A percentile compares a stretch with the other conserved stretches of the same genome.
Evolutionary conservation across 2,329 filamentous ascomycete species (phyloP).

Genomic region (Rhinocladiella similis): DNA sequence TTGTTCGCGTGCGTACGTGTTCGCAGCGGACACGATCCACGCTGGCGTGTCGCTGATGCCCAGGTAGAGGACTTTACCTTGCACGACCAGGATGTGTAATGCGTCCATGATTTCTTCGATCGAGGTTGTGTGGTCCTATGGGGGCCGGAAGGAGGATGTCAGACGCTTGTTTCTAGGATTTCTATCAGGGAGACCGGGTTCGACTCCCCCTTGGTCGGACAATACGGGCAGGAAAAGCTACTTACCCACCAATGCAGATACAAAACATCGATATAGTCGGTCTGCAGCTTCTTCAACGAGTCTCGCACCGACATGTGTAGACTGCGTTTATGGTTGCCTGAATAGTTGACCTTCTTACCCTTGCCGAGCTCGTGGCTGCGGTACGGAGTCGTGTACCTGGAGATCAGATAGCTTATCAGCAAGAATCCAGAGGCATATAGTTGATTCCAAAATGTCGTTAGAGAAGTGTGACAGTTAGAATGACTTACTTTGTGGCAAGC

Average conservation of each 20-base stretch:
- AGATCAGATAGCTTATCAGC: not conserved
- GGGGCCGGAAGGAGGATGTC: no score
- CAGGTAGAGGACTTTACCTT: conserved; percentile 44
- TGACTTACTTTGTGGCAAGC: conserved; percentile 64
- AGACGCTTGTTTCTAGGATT: no score
- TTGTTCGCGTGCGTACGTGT: conserved; percentile 41
- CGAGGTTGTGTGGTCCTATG: conserved; percentile 49
- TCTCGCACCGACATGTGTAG: conserved; percentile 47
- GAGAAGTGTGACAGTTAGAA: conserved; percentile 47
- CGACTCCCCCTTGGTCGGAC: no score
- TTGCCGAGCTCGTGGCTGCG: conserved; percentile 41
- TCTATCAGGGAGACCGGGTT: no score
- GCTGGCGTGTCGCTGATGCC: conserved; percentile 44
- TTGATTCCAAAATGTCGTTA: not conserved
- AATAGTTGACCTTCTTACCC: conserved; percentile 40
- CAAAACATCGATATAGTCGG: conserved; percentile 55
- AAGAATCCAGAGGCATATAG: no score
- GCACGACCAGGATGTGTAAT: conserved; percentile 39
- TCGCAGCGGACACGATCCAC: conserved; percentile 42
- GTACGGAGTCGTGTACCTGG: conserved; percentile 66
- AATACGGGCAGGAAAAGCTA: no score
- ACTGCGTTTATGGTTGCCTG: conserved; percentile 46
- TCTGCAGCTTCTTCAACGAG: conserved; percentile 51
- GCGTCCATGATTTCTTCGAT: conserved; percentile 42
- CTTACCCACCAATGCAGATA: conserved; percentile 55